Conservation (phyloP, 1,284 basidiomycete species). For the Cryptococcus floricola region DNA sequence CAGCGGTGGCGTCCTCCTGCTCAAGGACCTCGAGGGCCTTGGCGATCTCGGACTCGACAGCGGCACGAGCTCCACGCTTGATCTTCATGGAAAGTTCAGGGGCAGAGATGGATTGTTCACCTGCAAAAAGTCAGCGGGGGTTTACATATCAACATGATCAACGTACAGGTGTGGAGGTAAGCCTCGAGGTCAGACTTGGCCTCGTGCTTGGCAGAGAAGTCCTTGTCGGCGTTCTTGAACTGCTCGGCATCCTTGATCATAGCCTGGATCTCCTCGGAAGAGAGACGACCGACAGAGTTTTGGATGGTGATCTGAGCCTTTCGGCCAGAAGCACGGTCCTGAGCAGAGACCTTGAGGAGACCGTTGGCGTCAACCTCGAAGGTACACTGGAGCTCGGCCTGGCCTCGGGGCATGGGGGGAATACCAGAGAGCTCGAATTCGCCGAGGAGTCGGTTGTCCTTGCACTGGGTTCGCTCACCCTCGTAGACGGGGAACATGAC, state of each 20-base stretch:
- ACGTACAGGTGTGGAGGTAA: constrained; percentile 9
- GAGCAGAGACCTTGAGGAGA: constrained; percentile 87
- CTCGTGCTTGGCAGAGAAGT: constrained; percentile 59
- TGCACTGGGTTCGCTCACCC: constrained; percentile 98
- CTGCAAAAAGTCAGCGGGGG: neutral
- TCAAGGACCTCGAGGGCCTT: constrained; percentile 94
- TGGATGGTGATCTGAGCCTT: constrained; percentile 82
- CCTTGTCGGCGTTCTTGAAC: constrained; percentile 49
- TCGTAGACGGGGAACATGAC: constrained; percentile 98
- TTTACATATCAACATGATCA: neutral
- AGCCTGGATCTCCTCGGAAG: constrained; percentile 97
- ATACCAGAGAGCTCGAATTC: constrained; percentile 99
- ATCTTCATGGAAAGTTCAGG: constrained; percentile 85
- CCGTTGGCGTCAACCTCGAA: constrained; percentile 99
- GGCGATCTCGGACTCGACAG: constrained; percentile 92
- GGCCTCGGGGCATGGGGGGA: constrained; percentile 96
- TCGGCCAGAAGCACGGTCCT: constrained; percentile 97
- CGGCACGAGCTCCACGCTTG: constrained; percentile 87
- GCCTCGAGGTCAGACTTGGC: constrained; percentile 56
- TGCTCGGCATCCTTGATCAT: constrained; percentile 89
- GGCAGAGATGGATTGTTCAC: constrained; percentile 52
- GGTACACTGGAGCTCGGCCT: constrained; percentile 95
- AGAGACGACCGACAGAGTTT: constrained; percentile 97
- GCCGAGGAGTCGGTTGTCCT: constrained; percentile 99
- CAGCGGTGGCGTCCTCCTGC: constrained; percentile 84